phyloP scores from a whole-genome alignment of 192 early-diverging fungal species.

The Coemansia sp. region DNA sequence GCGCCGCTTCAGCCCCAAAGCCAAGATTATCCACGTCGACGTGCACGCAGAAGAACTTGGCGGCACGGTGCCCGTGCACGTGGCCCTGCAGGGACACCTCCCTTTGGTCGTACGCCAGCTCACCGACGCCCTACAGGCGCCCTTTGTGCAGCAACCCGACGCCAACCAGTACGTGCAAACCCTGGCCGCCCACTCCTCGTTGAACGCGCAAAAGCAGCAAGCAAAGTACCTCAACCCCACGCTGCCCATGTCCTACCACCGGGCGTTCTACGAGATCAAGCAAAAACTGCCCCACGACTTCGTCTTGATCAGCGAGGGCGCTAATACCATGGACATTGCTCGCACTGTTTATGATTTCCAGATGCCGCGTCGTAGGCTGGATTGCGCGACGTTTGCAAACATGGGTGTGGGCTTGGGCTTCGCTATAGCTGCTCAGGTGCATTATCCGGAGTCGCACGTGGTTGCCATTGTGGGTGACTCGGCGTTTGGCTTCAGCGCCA shows the following conservation, averaged over 20 bases:
- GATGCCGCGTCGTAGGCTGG: conserved; percentile 61
- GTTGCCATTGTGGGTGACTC: conserved; percentile 73
- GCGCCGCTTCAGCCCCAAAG: conserved; percentile 47
- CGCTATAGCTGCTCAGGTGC: conserved; percentile 64
- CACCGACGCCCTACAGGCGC: conserved; percentile 12
- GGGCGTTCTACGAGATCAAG: conserved; percentile 68
- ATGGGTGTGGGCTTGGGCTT: conserved; percentile 82
- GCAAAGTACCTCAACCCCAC: conserved; percentile 41
- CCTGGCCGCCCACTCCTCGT: conserved; percentile 34
- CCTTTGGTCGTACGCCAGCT: conserved; percentile 58
- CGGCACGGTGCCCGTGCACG: conserved; percentile 51
- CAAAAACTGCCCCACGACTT: conserved; percentile 51
- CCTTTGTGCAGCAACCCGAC: conserved; percentile 21
- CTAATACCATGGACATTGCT: conserved; percentile 80
- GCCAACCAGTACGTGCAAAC: conserved; percentile 16
- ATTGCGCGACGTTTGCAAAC: conserved; percentile 72
- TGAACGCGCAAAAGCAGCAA: conserved; percentile 49
- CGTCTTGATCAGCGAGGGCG: conserved; percentile 70
- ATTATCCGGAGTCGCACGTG: conserved; percentile 52
- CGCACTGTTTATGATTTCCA: conserved; percentile 66
- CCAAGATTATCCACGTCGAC: conserved; percentile 73
- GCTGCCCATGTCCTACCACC: conserved; percentile 64
- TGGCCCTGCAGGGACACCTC: conserved; percentile 62
- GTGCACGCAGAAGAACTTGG: conserved; percentile 64
- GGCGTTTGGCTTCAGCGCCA: conserved; percentile 77